Evolutionary conservation across 1,284 basidiomycete species (phyloP).

Genomic region (Ustilago xerochloae): DNA sequence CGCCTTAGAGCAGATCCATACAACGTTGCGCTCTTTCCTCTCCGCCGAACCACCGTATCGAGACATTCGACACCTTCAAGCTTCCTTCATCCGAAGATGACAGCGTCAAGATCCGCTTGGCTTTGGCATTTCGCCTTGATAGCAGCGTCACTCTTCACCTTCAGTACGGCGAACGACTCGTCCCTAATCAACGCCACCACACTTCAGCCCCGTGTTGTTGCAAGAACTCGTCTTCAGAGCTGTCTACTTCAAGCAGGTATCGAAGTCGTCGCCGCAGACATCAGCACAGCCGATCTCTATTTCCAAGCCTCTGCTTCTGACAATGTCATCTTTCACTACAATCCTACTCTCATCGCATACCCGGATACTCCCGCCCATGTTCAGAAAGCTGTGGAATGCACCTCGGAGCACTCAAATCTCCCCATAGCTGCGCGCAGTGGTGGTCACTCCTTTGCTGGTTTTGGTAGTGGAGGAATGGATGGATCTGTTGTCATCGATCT

Average conservation of each 20-base stretch:
- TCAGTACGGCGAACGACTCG: neutral
- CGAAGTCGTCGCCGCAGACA: conserved; percentile 31
- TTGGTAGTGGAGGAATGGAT: conserved; percentile 62
- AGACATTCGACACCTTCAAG: too few species aligned
- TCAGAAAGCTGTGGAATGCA: conserved; percentile 49
- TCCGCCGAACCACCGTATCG: too few species aligned
- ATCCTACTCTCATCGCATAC: conserved; percentile 63
- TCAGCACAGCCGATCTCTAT: conserved; percentile 31
- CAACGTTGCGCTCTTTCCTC: too few species aligned
- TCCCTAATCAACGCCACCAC: neutral
- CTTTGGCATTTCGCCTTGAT: neutral
- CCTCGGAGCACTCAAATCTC: conserved; percentile 16
- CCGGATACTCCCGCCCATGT: conserved; percentile 53
- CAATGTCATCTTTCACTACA: conserved; percentile 67
- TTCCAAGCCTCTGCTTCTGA: conserved; percentile 57
- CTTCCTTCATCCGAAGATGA: neutral
- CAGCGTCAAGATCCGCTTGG: too few species aligned
- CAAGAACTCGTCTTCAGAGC: conserved; percentile 10
- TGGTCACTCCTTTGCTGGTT: conserved; percentile 67
- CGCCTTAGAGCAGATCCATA: too few species aligned
- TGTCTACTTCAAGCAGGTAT: conserved; percentile 22
- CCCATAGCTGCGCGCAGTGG: conserved; percentile 66
- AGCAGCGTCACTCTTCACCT: neutral
- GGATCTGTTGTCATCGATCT: conserved; percentile 63
- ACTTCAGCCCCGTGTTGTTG: neutral